phyloP scores from a whole-genome alignment of 2,329 filamentous ascomycete species.

The Fusarium verrucosum region DNA sequence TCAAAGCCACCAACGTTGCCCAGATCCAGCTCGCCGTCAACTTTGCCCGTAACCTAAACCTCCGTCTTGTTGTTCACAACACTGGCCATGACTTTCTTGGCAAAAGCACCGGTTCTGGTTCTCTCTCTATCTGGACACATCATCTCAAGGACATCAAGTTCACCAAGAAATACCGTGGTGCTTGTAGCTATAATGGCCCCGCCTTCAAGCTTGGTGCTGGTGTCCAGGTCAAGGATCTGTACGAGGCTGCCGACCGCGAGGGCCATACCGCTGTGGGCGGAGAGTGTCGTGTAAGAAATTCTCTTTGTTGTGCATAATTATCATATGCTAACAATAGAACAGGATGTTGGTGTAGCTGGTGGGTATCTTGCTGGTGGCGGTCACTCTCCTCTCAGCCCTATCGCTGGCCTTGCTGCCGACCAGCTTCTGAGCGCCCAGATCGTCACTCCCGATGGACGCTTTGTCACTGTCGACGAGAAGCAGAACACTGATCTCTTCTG shows the following conservation, averaged over 20 bases:
- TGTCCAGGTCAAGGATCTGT: slow-evolving; percentile 59
- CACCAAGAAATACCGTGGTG: slow-evolving; percentile 51
- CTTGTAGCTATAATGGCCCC: slow-evolving; percentile 57
- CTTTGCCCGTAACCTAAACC: slow-evolving; percentile 57
- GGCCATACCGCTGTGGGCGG: slow-evolving; percentile 64
- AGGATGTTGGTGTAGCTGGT: slow-evolving; percentile 65
- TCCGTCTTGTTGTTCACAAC: slow-evolving; percentile 60
- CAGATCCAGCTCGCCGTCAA: slow-evolving; percentile 59
- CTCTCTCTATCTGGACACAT: slow-evolving; percentile 54
- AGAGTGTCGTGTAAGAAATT: slow-evolving; percentile 50
- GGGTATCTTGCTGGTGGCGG: slow-evolving; percentile 70
- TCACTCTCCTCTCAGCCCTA: slow-evolving; percentile 61
- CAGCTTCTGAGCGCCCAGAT: slow-evolving; percentile 65
- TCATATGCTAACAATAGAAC: not conserved
- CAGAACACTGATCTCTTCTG: slow-evolving; percentile 67
- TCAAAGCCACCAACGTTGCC: slow-evolving; percentile 54
- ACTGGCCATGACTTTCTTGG: slow-evolving; percentile 65
- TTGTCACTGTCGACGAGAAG: slow-evolving; percentile 54
- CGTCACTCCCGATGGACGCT: slow-evolving; percentile 58
- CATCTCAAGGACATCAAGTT: slow-evolving; percentile 54
- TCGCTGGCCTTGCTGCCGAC: slow-evolving; percentile 67
- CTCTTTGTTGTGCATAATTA: accelerated
- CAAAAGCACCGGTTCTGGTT: slow-evolving; percentile 64
- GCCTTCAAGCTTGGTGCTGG: slow-evolving; percentile 65
- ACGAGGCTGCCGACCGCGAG: slow-evolving; percentile 55